Percentiles rank a stretch among this genome's conserved stretches.
phyloP scores from a whole-genome alignment of 441 rosid genomes.

The Corymbia calophylla region DNA sequence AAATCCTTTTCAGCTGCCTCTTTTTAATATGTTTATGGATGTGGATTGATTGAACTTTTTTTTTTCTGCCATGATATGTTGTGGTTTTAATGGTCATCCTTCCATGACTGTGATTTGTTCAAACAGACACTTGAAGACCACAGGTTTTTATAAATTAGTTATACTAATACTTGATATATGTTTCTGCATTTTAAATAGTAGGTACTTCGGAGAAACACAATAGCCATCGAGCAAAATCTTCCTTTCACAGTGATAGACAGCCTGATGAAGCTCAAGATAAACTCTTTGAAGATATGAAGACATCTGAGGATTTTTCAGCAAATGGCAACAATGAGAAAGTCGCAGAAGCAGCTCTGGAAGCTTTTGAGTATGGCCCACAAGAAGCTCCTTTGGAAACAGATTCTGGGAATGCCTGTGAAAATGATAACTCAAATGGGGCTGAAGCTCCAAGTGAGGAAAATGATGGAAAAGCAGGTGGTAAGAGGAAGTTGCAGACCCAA shows the following conservation, averaged over 20 bases:
- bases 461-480: constrained; percentile 30
- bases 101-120: not conserved
- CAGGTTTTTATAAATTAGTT: not conserved
- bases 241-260: constrained; percentile 17
- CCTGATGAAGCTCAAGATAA: constrained; percentile 21
- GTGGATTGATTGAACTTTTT: not conserved
- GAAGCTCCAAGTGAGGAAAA: constrained; percentile 27
- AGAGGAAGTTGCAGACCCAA: constrained; percentile 75
- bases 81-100: not conserved
- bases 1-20: not conserved
- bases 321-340: constrained; percentile 24
- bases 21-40: not conserved
- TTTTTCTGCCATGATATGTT: not conserved
- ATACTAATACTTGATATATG: not conserved
- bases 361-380: constrained; percentile 25
- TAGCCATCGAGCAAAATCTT: constrained; percentile 9
- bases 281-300: constrained; percentile 18
- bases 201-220: constrained; percentile 39
- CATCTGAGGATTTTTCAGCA: constrained; percentile 21
- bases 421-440: constrained; percentile 22
- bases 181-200: constrained; percentile 10
- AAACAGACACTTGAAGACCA: not conserved
- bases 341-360: constrained; percentile 32
- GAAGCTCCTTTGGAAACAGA: constrained; percentile 22
- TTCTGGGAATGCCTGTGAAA: constrained; percentile 12